phyloP scores from a whole-genome alignment of 306 rosid genomes.

The Comarum palustre region DNA sequence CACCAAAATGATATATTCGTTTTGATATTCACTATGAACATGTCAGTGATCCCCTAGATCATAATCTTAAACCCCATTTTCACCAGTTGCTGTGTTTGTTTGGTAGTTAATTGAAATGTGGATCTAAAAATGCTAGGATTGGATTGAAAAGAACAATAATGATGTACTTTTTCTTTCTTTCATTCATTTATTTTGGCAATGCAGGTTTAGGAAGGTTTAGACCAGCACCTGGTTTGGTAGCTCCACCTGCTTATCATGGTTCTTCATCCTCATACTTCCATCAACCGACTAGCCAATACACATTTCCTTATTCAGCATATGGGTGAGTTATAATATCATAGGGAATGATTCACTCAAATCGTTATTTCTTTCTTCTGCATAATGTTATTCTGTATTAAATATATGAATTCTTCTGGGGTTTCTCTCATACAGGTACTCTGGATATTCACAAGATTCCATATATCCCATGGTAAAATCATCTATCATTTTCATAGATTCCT shows the following conservation, averaged over 20 bases:
- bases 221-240: constrained; percentile 52
- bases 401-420: constrained; percentile 13
- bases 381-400: neutral
- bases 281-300: constrained; percentile 68
- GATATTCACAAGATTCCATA: constrained; percentile 71
- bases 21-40: neutral
- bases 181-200: constrained; percentile 4
- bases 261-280: constrained; percentile 61
- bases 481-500: constrained; percentile 4
- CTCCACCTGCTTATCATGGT: constrained; percentile 61
- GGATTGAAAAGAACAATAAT: neutral
- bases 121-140: constrained; percentile 16
- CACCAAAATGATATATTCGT: neutral
- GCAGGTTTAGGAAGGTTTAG: constrained; percentile 64
- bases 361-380: constrained; percentile 3
- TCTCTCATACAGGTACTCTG: constrained; percentile 54
- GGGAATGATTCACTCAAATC: neutral
- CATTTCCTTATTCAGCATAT: constrained; percentile 76
- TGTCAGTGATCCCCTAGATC: neutral
- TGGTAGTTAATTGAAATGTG: constrained; percentile 8
- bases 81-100: neutral
- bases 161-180: neutral
- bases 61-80: neutral
- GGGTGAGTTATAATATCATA: constrained; percentile 46
- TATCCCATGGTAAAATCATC: constrained; percentile 57